Base-by-base conservation (phyloP, 495 filamentous ascomycete species). In the Filosporella fistucella region DNA sequence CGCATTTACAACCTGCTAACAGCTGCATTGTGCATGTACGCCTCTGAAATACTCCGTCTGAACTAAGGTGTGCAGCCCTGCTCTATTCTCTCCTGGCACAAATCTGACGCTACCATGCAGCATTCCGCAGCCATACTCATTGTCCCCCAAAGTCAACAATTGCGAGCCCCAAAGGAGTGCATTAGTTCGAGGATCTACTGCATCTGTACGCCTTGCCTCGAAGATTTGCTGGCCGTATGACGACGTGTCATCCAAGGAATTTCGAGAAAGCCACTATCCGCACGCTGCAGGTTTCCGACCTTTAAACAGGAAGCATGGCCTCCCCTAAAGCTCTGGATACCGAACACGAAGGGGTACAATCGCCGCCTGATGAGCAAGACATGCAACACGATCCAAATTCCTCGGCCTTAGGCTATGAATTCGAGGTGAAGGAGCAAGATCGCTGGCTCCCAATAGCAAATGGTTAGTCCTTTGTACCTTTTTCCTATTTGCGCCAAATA, bases 401-500 rank as follows among this genome's bases (percentile, higher is more conserved):
- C 63, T 65, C 64, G 64, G 72, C 66, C 59, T 70, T 72, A 64
- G 63, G 77, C 75, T 90, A 85, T 75, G 93, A 97, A 72, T 95
- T 97, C 68, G 93, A 98, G 72, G 94, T 98, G 69, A 98, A 98
- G 76, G 93, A 98, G 70, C 93, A 98, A 69, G 93, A 98, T 72
- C 76, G 93, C 77, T 98, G 93, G 93, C 84, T 98, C 68, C 93
- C 93, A 70, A 98, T 98, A 82, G 93, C 93, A 74, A 98, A 98
- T 91, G 93, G 93, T 98, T 81, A 81, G 87, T 90, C 62, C 68
- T 67, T 61, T 8, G 52, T 64, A 61, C 49, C 61, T 58, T 64
- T 57, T 65, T 60, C 61, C 65, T 71, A 56, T 56, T 51, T 60
- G 53, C 47, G 42, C 54, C 39, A 49, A 68, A 62, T 74, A 68